phyloP scores from a whole-genome alignment of 768 basidiomycete genomes.

The Agaricus blazei region DNA sequence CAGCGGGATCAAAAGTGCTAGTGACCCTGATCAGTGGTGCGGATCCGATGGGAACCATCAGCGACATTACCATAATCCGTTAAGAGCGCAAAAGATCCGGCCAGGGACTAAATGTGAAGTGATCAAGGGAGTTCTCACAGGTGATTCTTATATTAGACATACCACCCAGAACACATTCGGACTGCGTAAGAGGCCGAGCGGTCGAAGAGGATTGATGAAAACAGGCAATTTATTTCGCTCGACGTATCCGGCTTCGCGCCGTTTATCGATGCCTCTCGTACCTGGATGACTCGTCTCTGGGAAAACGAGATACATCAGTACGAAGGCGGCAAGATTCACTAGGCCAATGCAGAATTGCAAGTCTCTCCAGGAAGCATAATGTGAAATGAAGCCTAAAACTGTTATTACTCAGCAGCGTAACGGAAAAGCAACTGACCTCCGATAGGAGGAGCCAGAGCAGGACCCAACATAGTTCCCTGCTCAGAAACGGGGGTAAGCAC shows the following conservation, averaged over 20 bases:
- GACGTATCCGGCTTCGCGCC: conserved; percentile 13
- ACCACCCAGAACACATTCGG: conserved; percentile 51
- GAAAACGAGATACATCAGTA: conserved; percentile 40
- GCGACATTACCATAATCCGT: conserved; percentile 32
- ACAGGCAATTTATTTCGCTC: conserved; percentile 21
- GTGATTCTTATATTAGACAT: conserved; percentile 15
- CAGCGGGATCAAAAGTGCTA: conserved; percentile 55
- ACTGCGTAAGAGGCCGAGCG: conserved; percentile 42
- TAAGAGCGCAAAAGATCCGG: conserved; percentile 19
- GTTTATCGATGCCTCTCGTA: conserved; percentile 47
- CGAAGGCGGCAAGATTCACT: conserved; percentile 28
- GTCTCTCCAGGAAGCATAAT: conserved; percentile 47
- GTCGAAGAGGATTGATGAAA: conserved; percentile 50
- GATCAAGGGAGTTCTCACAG: conserved; percentile 6
- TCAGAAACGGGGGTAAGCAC: not conserved
- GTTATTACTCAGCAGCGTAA: not conserved
- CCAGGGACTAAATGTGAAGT: conserved; percentile 10
- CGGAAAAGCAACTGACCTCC: conserved; percentile 34
- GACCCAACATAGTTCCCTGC: not conserved
- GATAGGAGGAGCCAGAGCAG: conserved; percentile 43
- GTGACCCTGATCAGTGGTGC: no score
- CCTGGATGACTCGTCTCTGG: conserved; percentile 69
- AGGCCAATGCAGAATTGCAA: conserved; percentile 40
- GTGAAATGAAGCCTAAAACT: not conserved
- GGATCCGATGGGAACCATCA: not conserved